Evolutionary conservation across 2,329 filamentous ascomycete species (phyloP).

Genomic region (Cladorrhinum sp.): DNA sequence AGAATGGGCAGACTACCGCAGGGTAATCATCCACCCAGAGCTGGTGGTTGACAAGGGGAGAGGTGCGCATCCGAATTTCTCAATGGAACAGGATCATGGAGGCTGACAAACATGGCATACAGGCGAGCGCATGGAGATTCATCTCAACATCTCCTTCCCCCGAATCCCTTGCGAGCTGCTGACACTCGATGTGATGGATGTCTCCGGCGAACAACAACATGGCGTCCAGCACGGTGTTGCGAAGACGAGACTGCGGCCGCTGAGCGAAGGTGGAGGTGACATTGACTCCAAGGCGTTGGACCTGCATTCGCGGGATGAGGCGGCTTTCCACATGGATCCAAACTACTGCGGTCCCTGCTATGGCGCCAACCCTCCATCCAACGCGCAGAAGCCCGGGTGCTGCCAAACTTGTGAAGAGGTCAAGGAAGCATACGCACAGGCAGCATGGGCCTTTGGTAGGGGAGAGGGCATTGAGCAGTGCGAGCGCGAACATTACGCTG

Average conservation of each 20-base stretch:
- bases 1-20: slow-evolving; percentile 93
- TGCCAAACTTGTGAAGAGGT: slow-evolving; percentile 98
- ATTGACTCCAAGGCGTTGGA: slow-evolving; percentile 68
- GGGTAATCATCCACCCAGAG: slow-evolving; percentile 83
- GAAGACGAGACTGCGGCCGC: slow-evolving; percentile 78
- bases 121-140: slow-evolving; percentile 99
- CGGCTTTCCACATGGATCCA: slow-evolving; percentile 77
- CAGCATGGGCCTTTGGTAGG: slow-evolving; percentile 90
- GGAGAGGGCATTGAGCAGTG: slow-evolving; percentile 95
- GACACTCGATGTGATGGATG: slow-evolving; percentile 98
- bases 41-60: slow-evolving; percentile 93
- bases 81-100: neutral
- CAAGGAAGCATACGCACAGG: slow-evolving; percentile 83
- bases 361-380: slow-evolving; percentile 70
- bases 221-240: slow-evolving; percentile 89
- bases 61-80: slow-evolving; percentile 52
- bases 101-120: slow-evolving; percentile 23
- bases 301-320: slow-evolving; percentile 67
- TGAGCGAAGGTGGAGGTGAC: slow-evolving; percentile 69
- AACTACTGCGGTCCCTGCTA: slow-evolving; percentile 93
- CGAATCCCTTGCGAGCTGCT: slow-evolving; percentile 90
- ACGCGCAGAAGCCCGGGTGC: slow-evolving; percentile 77
- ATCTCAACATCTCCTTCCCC: slow-evolving; percentile 95
- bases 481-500: slow-evolving; percentile 86
- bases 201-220: slow-evolving; percentile 93